Base-by-base conservation (phyloP, 345 rosid species). In the Corymbia maculata region DNA sequence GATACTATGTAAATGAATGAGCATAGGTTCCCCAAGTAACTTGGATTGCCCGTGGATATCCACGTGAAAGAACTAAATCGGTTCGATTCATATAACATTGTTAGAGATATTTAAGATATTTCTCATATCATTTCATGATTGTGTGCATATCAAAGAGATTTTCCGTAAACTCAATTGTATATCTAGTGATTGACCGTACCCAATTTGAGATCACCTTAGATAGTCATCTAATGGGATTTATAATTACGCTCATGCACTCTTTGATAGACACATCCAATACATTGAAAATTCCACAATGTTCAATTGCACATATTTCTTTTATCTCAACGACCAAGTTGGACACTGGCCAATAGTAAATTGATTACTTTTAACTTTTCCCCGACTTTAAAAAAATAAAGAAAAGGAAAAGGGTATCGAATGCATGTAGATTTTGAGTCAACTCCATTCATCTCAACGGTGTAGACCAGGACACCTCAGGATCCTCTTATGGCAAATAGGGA, bases 341-440 rank as follows among this genome's bases (percentile, higher is more conserved):
- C 8, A 32, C 15, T 8, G 79, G 12, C 6, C 44, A 68, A 16
- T 30, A 4, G 24, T 0, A 32, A 68, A 68, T 1, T 22, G 79
- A 32, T 6, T 68, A 68, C 19, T 32, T 32, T 68, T 15, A n/a
- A 30, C 44, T 7, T 55, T 55, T 30, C 44, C 45, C 22, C 44
- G 5, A 16, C 12, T 30, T 64, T 0, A 22, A 55, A 21, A 52
- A 17, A 52, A 15, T 0, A 3, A 8, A 8, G 0, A 22, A 21
- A 55, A 55, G 61, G 11, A 32, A 30, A 68, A 8, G 79, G 12
- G 9, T 17, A 4, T 19, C 22, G 22, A 32, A 16, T 68, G 45
- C 6, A 8, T 32, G 44, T 68, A 68, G 79, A 30, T 1, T 55
- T 55, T 55, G 61, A 55, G 61, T 55, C 61, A 32, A 68, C 22